These are phyloP conservation scores for Coemansia aciculifera DNA, from an alignment of 192 early-diverging fungal species.

Conservation along the genomic window DNA sequence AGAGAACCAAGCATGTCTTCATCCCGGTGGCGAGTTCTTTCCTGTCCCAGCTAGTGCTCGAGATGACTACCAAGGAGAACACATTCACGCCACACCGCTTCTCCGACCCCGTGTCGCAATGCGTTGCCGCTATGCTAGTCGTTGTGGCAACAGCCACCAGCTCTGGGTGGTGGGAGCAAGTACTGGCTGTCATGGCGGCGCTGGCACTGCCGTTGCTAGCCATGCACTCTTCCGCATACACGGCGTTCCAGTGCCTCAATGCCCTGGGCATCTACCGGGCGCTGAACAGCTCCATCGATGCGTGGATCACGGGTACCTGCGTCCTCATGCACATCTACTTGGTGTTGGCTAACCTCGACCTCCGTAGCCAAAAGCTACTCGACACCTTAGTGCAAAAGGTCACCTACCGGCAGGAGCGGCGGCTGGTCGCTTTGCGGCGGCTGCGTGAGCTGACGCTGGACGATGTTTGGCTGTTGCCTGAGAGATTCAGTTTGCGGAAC, in stretches of 20 bases:
- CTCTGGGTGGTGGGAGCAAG: not conserved
- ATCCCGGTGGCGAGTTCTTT: not conserved
- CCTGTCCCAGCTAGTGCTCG: not conserved
- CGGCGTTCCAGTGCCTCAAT: conserved; percentile 19
- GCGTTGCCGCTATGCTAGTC: conserved; percentile 8
- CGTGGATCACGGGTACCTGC: not conserved
- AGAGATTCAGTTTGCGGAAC: conserved; percentile 15
- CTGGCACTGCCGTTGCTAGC: conserved; percentile 9
- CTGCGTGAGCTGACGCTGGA: conserved; percentile 24
- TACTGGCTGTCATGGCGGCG: not conserved
- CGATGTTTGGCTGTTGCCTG: conserved; percentile 29
- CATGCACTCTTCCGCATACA: not conserved
- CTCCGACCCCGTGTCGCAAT: conserved; percentile 1
- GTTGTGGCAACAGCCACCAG: conserved; percentile 3
- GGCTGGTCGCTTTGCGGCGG: conserved; percentile 25
- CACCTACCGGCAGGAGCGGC: conserved; percentile 16
- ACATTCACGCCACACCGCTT: not conserved
- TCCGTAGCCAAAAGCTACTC: conserved; percentile 13
- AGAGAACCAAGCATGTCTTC: not conserved
- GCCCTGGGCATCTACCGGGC: conserved; percentile 21
- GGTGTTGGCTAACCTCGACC: conserved; percentile 16
- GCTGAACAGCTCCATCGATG: not conserved
- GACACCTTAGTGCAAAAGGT: conserved; percentile 4
- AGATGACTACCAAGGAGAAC: not conserved
- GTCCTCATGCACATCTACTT: conserved; percentile 9